These are phyloP conservation scores for Phalaenopsis aphrodite DNA, from an alignment of 106 monocot genomes.

Conservation along the genomic window DNA sequence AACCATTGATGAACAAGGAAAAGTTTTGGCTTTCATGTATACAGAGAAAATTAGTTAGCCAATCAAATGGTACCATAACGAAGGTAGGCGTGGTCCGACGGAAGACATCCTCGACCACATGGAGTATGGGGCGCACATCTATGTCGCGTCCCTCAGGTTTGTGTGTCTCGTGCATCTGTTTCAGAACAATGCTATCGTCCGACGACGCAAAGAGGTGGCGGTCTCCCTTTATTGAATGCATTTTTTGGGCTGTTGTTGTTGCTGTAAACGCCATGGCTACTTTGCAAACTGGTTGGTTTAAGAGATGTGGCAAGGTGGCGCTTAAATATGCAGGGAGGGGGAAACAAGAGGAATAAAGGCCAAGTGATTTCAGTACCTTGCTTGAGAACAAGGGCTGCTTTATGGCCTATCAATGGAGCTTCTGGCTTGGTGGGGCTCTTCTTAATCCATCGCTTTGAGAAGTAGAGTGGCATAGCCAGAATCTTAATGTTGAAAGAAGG, in stretches of 20 bases:
- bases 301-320: background rate
- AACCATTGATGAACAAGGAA: too few species aligned
- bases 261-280: background rate
- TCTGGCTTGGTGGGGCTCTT: background rate
- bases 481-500: too few species aligned
- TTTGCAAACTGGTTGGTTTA: background rate
- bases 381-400: background rate
- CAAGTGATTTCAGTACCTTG: background rate
- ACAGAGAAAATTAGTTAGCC: background rate
- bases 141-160: slow-evolving; percentile 59
- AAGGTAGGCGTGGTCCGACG: slow-evolving; percentile 43
- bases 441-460: too few species aligned
- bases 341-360: background rate
- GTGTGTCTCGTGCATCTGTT: slow-evolving; percentile 64
- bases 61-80: slow-evolving; percentile 19
- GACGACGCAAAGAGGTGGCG: slow-evolving; percentile 62
- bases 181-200: slow-evolving; percentile 51
- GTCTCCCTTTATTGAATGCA: slow-evolving; percentile 41
- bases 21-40: background rate
- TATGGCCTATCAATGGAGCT: background rate
- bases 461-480: too few species aligned
- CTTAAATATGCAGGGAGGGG: background rate
- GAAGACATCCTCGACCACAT: slow-evolving; percentile 53
- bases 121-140: slow-evolving; percentile 42
- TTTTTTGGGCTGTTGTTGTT: slow-evolving; percentile 22